Conservation (phyloP, 192 early-diverging fungal genomes). For the Lunasporangiospora selenospora region DNA sequence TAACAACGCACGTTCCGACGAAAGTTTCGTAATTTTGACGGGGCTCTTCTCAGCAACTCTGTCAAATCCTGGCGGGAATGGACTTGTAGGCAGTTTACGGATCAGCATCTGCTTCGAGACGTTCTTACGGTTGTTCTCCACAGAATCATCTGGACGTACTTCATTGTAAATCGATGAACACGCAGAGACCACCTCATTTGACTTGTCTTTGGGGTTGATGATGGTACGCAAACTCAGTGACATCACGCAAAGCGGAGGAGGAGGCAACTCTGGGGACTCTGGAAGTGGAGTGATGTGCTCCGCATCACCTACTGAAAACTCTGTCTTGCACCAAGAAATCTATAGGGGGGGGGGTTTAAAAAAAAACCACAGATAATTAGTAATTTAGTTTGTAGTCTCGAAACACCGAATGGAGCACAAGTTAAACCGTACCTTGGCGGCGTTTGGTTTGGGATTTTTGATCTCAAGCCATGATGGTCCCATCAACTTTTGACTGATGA, state of each 20-base stretch:
- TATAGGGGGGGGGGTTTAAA: conserved; percentile 23
- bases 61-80: conserved; percentile 84
- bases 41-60: conserved; percentile 54
- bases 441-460: conserved; percentile 57
- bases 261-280: conserved; percentile 59
- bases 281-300: conserved; percentile 67
- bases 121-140: conserved; percentile 36
- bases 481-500: conserved; percentile 95
- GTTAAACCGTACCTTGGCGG: conserved; percentile 49
- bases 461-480: conserved; percentile 95
- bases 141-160: conserved; percentile 62
- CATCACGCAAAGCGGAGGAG: conserved; percentile 88
- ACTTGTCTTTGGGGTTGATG: conserved; percentile 78
- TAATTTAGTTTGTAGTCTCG: background rate
- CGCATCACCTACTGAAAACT: conserved; percentile 71
- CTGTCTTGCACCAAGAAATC: conserved; percentile 90
- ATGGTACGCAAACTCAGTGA: conserved; percentile 85
- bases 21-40: conserved; percentile 63
- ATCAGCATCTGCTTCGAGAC: conserved; percentile 65
- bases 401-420: background rate
- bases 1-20: conserved; percentile 80
- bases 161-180: conserved; percentile 79
- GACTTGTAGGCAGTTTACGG: conserved; percentile 73
- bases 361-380: background rate
- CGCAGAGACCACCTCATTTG: conserved; percentile 90